Conservation (phyloP, 441 rosid genomes). For the Erodium moschatum region DNA sequence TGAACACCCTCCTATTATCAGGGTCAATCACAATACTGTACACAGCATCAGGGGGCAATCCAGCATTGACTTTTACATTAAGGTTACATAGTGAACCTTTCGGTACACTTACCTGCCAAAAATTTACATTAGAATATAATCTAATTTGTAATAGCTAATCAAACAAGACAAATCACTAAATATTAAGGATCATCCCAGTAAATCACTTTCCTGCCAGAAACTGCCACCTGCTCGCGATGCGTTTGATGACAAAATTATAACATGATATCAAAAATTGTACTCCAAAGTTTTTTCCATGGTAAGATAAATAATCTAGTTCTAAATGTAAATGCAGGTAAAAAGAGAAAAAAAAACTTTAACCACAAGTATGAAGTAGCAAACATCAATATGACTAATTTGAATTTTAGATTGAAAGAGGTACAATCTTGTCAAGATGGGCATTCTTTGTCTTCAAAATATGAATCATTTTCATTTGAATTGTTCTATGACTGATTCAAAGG, state of each 20-base stretch:
- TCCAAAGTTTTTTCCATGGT: neutral
- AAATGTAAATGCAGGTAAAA: neutral
- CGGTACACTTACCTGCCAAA: slow-evolving; percentile 72
- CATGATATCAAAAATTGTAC: neutral
- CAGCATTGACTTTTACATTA: slow-evolving; percentile 45
- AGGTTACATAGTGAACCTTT: slow-evolving; percentile 91
- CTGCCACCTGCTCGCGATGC: neutral
- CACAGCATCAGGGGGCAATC: slow-evolving; percentile 87
- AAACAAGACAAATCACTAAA: neutral
- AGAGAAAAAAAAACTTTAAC: neutral
- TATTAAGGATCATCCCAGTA: neutral
- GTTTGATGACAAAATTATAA: neutral
- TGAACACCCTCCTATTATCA: slow-evolving; percentile 84
- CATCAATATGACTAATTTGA: neutral
- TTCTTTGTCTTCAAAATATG: neutral
- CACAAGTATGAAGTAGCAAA: neutral
- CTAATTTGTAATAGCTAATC: neutral
- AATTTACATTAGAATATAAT: slow-evolving; percentile 21
- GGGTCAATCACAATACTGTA: slow-evolving; percentile 74
- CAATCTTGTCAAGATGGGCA: neutral
- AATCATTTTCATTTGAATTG: neutral
- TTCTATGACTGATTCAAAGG: neutral
- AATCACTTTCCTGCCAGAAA: neutral
- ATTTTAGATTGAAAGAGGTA: neutral
- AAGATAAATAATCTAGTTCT: neutral